phyloP scores from a whole-genome alignment of 2,329 filamentous ascomycete species.

The Rhytidhysteron rufulum region DNA sequence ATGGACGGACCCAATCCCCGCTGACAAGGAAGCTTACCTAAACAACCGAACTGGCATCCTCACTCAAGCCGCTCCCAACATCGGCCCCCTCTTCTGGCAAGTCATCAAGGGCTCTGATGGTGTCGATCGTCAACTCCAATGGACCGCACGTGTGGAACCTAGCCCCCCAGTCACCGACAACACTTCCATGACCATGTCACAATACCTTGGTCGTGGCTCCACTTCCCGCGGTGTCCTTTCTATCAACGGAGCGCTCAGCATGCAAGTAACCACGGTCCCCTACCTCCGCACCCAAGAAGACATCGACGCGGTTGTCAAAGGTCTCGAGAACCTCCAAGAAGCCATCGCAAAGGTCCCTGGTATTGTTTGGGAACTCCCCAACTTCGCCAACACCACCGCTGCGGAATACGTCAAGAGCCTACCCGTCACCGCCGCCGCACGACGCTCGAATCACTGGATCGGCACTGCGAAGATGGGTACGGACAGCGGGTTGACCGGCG shows the following conservation, averaged over 20 bases:
- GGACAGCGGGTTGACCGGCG: conserved; percentile 40
- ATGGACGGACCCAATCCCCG: conserved; percentile 43
- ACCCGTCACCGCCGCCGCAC: conserved; percentile 20
- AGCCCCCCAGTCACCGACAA: conserved; percentile 43
- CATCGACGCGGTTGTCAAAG: conserved; percentile 59
- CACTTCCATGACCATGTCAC: conserved; percentile 39
- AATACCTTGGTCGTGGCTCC: conserved; percentile 62
- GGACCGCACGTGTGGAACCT: conserved; percentile 61
- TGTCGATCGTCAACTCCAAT: conserved; percentile 61
- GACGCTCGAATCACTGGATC: conserved; percentile 47
- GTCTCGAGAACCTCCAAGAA: conserved; percentile 58
- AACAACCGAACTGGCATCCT: conserved; percentile 56
- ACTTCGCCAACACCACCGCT: conserved; percentile 46
- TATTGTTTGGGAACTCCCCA: conserved; percentile 56
- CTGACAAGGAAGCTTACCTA: conserved; percentile 40
- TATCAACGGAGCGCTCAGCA: conserved; percentile 56
- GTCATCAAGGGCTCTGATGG: conserved; percentile 56
- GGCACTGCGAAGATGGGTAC: conserved; percentile 55
- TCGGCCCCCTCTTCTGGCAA: conserved; percentile 61
- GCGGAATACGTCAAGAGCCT: conserved; percentile 53
- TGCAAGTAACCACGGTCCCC: conserved; percentile 56
- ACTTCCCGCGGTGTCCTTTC: conserved; percentile 60
- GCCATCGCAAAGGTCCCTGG: conserved; percentile 52
- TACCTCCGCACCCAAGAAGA: conserved; percentile 58
- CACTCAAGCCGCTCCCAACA: conserved; percentile 62